Percentiles rank a stretch among this genome's conserved stretches.
Conservation (phyloP, 108 stramenopile species). For the Cyclotella baltica region DNA sequence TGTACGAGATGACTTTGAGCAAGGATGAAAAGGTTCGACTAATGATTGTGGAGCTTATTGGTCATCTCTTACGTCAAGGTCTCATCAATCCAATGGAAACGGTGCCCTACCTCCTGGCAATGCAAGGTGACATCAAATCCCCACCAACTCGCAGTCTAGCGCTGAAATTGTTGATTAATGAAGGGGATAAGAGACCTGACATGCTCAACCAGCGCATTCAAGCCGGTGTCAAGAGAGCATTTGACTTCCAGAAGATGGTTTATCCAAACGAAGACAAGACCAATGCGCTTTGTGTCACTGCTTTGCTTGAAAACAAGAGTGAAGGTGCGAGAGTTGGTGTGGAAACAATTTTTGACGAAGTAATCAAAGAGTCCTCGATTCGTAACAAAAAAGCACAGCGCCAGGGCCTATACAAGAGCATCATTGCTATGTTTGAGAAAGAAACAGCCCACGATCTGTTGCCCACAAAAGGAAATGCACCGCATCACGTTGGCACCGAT, state of each 20-base stretch:
- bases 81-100: constrained; percentile 90
- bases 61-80: constrained; percentile 90
- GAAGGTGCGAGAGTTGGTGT: constrained; percentile 42
- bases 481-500: constrained; percentile 32
- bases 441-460: constrained; percentile 18
- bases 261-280: constrained; percentile 55
- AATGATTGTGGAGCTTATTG: constrained; percentile 77
- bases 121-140: constrained; percentile 88
- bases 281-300: constrained; percentile 52
- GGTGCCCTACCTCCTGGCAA: constrained; percentile 81
- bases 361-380: constrained; percentile 80
- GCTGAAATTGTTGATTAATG: constrained; percentile 70
- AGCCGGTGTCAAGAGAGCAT: constrained; percentile 80
- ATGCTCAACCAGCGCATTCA: constrained; percentile 83
- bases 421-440: constrained; percentile 51
- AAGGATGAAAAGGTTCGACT: constrained; percentile 65
- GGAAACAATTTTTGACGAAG: constrained; percentile 84
- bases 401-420: constrained; percentile 67
- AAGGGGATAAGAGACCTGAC: constrained; percentile 90
- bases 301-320: constrained; percentile 54
- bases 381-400: constrained; percentile 71
- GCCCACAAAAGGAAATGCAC: constrained; percentile 11
- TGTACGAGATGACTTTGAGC: constrained; percentile 76
- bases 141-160: constrained; percentile 74
- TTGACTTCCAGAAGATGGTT: constrained; percentile 72